Evolutionary conservation across 768 basidiomycete species (phyloP), one percentile per base, ranked within the genome.

Genomic region (Gautieria morchelliformis): DNA sequence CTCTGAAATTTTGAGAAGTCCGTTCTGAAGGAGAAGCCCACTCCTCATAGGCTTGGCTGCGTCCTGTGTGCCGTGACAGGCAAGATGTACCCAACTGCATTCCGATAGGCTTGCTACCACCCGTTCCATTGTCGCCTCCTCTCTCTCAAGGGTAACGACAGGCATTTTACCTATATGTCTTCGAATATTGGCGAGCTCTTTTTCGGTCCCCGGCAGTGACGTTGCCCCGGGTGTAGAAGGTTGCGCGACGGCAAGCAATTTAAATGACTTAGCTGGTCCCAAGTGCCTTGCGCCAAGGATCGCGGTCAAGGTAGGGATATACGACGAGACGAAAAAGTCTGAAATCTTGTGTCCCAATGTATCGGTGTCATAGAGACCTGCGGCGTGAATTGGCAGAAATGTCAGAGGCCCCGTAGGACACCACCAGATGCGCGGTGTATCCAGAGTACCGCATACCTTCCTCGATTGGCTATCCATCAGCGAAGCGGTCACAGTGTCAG

Each of bases 341-440:
- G 59, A 12, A 17, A 61, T 30, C 67, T 24, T 30, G 47, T 45
- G 39, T 27, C 56, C 30, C 33, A 44, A 15, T 35, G 24, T 27
- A 24, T 47, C 27, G 17, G 42, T 15, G 4, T 46, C 44, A 33
- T 67, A 69, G 4, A 67, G 53, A 33, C 71, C 69, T 3, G 71
- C 69, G 4, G 71, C 69, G 59, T 72, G 71, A 19, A 71, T 61
- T 5, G 71, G 70, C 44, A 73, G 65, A 41, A 66, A 64, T 4
- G 65, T 32, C 1, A 71, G 54, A 7, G 62, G 62, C 3, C 66
- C 67, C 11, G 69, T 71, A 2, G 66, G 63, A 60, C 69, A 72
- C 71, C 70, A 63, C 59, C 59, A 59, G 7, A 60, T 44, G 4
- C 56, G 63, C 15, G 12, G 37, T 10, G 35, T 24, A 19, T 19